Base-by-base conservation (phyloP, 345 rosid genomes). In the Salix purpurea region DNA sequence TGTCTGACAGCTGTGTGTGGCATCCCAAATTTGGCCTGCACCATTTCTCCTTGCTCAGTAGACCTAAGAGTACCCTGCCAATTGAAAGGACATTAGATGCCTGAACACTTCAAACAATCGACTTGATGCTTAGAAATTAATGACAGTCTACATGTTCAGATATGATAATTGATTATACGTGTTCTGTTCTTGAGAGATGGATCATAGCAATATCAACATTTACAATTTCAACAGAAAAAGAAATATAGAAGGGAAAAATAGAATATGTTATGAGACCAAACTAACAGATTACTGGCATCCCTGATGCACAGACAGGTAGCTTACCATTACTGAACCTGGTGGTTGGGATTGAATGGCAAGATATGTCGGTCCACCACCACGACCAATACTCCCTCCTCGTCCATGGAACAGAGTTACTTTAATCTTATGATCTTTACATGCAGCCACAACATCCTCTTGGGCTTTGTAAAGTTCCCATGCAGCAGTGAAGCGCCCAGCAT, bases 391-490 rank as follows among this genome's bases (percentile, higher is more conserved):
- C 77, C 98, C 98, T 76, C 99, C 99, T 76, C 98, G 94, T 19
- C 99, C 99, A 86, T 95, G 99, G 86, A 95, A 95, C 65, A 93
- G 87, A 56, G 98, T 93, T 70, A 95, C 90, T 85, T 93, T 93
- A 56, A 95, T 90, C 52, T 97, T 97, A 84, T 68, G 90, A 75
- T 93, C 97, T 71, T 90, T 91, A 78, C 98, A 95, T 30, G 98
- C 97, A 48, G 94, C 93, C 68, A 91, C 98, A 87, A 95, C 99
- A 87, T 93, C 93, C 86, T 93, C 99, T 79, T 93, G 99, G 62
- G 99, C 99, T 86, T 95, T 95, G 86, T 95, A 95, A 34, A 95
- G 96, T 82, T 95, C 99, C 98, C 98, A 95, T 12, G 98, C 99
- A 44, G 99, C 99, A 21, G 99, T 91, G 81, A 95, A 95, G 67